These are phyloP conservation scores for Sphagnurus paluster DNA, from an alignment of 1,284 basidiomycete genomes.

Conservation along the genomic window DNA sequence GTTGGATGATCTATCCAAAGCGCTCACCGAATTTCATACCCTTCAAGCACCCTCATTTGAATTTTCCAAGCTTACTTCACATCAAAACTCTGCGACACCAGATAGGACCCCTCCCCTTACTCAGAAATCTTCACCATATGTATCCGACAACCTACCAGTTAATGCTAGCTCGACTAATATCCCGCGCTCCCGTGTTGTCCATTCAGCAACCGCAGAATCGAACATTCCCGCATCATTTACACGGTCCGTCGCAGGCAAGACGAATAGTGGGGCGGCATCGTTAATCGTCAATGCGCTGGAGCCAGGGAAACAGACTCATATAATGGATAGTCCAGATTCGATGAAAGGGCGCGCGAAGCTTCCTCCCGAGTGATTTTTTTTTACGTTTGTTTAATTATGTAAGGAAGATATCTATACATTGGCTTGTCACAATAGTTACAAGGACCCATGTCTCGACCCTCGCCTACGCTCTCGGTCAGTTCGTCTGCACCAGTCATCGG, in stretches of 20 bases:
- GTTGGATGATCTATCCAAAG: conserved; percentile 60
- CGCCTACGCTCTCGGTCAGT: conserved; percentile 26
- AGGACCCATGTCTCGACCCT: conserved; percentile 34
- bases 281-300: conserved; percentile 32
- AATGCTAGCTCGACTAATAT: conserved; percentile 2
- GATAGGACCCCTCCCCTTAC: conserved; percentile 17
- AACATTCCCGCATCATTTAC: conserved; percentile 15
- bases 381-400: conserved; percentile 22
- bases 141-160: conserved; percentile 10
- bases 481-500: conserved; percentile 22
- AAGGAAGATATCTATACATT: conserved; percentile 8
- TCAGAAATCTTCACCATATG: conserved; percentile 9
- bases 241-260: conserved; percentile 7
- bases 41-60: conserved; percentile 54
- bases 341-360: conserved; percentile 23
- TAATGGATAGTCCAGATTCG: conserved; percentile 35
- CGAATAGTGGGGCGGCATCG: conserved; percentile 22
- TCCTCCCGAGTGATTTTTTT: too few species aligned
- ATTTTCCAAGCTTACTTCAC: conserved; percentile 32
- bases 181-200: background rate
- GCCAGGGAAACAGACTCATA: conserved; percentile 24
- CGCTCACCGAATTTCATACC: conserved; percentile 58
- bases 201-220: background rate
- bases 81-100: conserved; percentile 28
- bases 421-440: conserved; percentile 1